Evolutionary conservation across 139 green algal genomes (phyloP), one percentile per base, ranked within the genome.

Genomic region (Zygnema circumcarinatum): DNA sequence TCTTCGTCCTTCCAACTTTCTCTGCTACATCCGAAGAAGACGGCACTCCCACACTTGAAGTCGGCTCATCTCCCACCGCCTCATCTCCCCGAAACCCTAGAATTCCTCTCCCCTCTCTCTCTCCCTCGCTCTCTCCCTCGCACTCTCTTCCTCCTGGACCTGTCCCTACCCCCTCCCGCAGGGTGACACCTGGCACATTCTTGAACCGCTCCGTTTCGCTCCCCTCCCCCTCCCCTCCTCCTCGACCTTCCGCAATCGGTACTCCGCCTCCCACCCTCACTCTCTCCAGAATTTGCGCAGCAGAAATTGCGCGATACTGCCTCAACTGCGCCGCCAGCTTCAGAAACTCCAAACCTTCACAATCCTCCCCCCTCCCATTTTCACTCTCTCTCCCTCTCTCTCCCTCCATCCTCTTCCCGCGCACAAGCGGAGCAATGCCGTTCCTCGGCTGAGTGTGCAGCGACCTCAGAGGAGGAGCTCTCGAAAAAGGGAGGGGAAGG

Each of bases 1-100:
- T 85, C n/a, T 29, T 38, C 29, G 32, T 74, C 39, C 25, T 84
- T 36, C 69, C 47, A 11, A 78, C 16, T 41, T 7, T 78, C 16
- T 78, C 35, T 52, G 36, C 69, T n/a, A 16, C 35, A n/a, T 78
- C 69, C 11, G 69, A 78, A 41, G 69, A 52, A 16, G 69, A 52
- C 3, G 69, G 69, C 7, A 78, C 16, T 41, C 69, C 69, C 16
- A 78, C 16, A 78, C 16, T 78, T 39, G 69, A 78, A 38, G 16
- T 78, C 7, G 69, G 69, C 7, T 62, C 47, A 62, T 16, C 47
- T 62, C 16, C 7, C 7, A 62, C 47, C 7, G 7, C 47, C 7
- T 7, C 7, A 7, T 62, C 47, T 62, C 7, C 7, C 7, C 47
- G 7, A 62, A 7, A 25, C 7, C 7, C 47, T 16, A 16, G 7